Conservation (phyloP, 345 rosid genomes). For the Linum tenue region DNA sequence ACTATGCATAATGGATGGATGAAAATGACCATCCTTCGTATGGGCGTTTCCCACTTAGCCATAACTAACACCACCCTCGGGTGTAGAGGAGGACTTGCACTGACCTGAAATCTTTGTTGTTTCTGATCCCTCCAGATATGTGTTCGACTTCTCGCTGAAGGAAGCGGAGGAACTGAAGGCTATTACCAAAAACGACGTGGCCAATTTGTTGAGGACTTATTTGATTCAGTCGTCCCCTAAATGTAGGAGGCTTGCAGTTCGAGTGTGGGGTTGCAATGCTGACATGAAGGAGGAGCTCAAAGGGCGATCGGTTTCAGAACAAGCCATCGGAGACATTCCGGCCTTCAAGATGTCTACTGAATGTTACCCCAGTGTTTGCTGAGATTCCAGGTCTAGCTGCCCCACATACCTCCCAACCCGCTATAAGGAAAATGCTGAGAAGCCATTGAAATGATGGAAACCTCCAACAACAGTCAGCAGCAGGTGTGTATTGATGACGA, state of each 20-base stretch:
- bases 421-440: no score
- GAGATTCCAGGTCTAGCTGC: constrained; percentile 1
- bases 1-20: constrained; percentile 3
- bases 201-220: constrained; percentile 60
- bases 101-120: neutral
- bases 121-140: constrained; percentile 42
- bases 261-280: constrained; percentile 90
- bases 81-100: no score
- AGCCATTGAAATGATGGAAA: no score
- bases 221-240: constrained; percentile 55
- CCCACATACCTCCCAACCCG: no score
- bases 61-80: neutral
- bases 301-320: constrained; percentile 22
- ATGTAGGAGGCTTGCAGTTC: constrained; percentile 66
- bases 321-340: constrained; percentile 37
- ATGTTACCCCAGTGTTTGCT: constrained; percentile 71
- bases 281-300: constrained; percentile 38
- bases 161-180: constrained; percentile 67
- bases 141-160: constrained; percentile 60
- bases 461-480: no score
- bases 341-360: constrained; percentile 51
- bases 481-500: no score
- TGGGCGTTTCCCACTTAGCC: neutral
- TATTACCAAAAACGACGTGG: constrained; percentile 51
- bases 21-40: neutral